Evolutionary conservation across 306 rosid genomes (phyloP), one percentile per base, ranked within the genome.

Genomic region (Cucurbita maxima): DNA sequence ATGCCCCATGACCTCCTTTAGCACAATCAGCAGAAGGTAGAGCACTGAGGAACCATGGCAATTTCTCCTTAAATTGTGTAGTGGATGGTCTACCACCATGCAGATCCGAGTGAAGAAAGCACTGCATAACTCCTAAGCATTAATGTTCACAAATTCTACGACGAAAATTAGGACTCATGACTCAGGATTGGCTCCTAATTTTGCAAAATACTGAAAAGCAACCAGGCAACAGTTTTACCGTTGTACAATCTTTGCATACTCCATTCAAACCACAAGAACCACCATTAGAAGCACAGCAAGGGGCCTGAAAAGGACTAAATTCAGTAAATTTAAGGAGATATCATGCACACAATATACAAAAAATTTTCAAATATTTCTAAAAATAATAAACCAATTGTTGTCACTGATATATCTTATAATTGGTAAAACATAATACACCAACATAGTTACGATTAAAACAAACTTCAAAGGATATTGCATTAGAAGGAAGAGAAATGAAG

Each of bases 1-100:
- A 94, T 60, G 97, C 99, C 79, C 99, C 99, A 56, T 91, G 99
- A 83, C 99, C 99, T 72, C 99, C 99, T 86, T 94, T 94, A 63
- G 99, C 97, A 88, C 99, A 94, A 69, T 90, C 99, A 59, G 96
- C 92, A 80, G 97, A 94, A 59, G 99, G 99, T 37, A 94, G 83
- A 84, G 99, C 90, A 82, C 80, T 76, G 40, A 94, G 95, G 80
- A 94, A 91, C 99, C 99, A 94, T 10, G 99, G 97, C 69, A 94
- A 82, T 84, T 94, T 94, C 76, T 89, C 97, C 83, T 75, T 83
- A 78, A 94, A 94, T 73, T 94, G 97, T 64, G 75, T 10, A 1
- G 96, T 91, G 77, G 99, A 89, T 30, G 99, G 97, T 36, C 96
- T 90, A 50, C 86, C 95, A 61, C 76, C 80, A 7, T 18, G 83